phyloP scores from a whole-genome alignment of 2,329 filamentous ascomycete species.

The Penicillium sp. region DNA sequence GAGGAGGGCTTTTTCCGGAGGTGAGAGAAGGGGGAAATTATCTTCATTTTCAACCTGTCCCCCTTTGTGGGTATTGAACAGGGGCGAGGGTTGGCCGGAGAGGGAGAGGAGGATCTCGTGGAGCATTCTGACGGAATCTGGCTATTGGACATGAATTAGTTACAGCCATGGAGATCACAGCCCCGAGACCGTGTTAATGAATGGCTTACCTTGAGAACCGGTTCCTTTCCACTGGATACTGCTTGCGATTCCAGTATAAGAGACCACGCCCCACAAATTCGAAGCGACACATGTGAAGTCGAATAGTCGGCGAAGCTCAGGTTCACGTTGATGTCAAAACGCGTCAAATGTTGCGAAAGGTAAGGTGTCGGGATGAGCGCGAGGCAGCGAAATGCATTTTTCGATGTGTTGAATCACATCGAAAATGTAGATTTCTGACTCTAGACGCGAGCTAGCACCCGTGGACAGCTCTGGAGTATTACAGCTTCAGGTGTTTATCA shows the following conservation, averaged over 20 bases:
- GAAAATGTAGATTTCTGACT: neutral
- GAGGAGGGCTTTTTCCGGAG: slow-evolving; percentile 81
- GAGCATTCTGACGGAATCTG: slow-evolving; percentile 66
- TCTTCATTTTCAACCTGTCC: slow-evolving; percentile 52
- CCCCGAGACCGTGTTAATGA: slow-evolving; percentile 15
- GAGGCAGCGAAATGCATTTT: neutral
- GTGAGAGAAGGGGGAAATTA: slow-evolving; percentile 61
- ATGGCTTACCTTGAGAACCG: slow-evolving; percentile 27
- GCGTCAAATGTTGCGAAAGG: slow-evolving; percentile 9
- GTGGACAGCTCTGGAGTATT: neutral
- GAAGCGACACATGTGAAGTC: slow-evolving; percentile 48
- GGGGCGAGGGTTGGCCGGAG: slow-evolving; percentile 87
- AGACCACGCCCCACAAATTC: slow-evolving; percentile 47
- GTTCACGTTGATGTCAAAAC: slow-evolving; percentile 16
- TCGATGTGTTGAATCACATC: neutral
- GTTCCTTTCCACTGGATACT: slow-evolving; percentile 26
- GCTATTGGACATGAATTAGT: slow-evolving; percentile 1
- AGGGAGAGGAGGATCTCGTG: slow-evolving; percentile 98
- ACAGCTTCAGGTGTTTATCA: neutral
- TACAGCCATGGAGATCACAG: neutral
- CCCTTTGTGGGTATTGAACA: slow-evolving; percentile 65
- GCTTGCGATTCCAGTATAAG: slow-evolving; percentile 44
- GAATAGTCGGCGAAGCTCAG: slow-evolving; percentile 4
- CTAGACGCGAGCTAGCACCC: neutral
- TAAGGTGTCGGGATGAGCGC: neutral